Evolutionary conservation across 371 early-diverging fungal species (phyloP).

Genomic region (Rhizomucor miehei): DNA sequence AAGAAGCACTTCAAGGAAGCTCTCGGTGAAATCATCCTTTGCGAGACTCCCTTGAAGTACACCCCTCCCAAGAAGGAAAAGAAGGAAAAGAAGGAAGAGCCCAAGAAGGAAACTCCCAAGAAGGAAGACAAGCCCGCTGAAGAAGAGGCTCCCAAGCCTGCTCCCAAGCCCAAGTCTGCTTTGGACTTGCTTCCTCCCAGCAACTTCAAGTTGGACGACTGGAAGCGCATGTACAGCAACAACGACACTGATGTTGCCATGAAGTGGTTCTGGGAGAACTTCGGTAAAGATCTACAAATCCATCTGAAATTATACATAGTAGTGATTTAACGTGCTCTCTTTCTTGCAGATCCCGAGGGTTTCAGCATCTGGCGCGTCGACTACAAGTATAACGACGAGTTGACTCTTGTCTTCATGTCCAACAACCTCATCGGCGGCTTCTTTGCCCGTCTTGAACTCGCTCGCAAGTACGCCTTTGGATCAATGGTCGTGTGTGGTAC

Average conservation of each 20-base stretch:
- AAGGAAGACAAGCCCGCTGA: conserved; percentile 48
- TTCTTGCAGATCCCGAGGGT: conserved; percentile 58
- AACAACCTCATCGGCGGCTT: conserved; percentile 90
- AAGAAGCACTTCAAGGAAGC: conserved; percentile 82
- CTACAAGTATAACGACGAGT: conserved; percentile 91
- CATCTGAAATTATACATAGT: too few species aligned
- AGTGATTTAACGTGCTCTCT: background rate
- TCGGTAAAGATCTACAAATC: conserved; percentile 23
- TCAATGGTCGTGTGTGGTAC: conserved; percentile 83
- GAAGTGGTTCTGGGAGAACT: conserved; percentile 94
- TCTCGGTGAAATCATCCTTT: conserved; percentile 63
- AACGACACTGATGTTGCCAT: conserved; percentile 87
- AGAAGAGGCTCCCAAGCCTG: conserved; percentile 60
- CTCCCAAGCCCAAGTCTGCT: conserved; percentile 90
- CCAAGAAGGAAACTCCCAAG: conserved; percentile 36
- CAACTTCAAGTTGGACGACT: conserved; percentile 80
- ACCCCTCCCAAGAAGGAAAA: conserved; percentile 59
- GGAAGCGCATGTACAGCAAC: conserved; percentile 98
- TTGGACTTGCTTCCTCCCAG: conserved; percentile 87
- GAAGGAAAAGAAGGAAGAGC: conserved; percentile 38
- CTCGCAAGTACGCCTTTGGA: conserved; percentile 96
- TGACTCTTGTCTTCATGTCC: conserved; percentile 81
- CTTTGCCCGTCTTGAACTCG: conserved; percentile 90
- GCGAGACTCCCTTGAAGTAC: conserved; percentile 55
- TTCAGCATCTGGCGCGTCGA: conserved; percentile 85